A percentile compares a stretch with the other conserved stretches of the same genome.
phyloP scores from a whole-genome alignment of 2,329 filamentous ascomycete species.

The Beauveria scarabaeidicola region DNA sequence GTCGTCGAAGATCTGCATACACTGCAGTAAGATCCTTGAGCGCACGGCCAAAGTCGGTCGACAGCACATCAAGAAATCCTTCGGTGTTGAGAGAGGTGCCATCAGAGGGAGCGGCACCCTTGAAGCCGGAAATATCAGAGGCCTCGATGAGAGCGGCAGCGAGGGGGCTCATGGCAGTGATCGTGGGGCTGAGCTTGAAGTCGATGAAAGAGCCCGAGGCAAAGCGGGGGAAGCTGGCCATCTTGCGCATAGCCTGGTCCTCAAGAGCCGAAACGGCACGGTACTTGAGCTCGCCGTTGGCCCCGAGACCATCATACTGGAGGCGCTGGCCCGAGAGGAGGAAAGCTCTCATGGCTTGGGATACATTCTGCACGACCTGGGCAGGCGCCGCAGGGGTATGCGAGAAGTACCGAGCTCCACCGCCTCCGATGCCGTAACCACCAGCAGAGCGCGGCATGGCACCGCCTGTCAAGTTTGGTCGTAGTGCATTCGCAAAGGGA shows the following conservation, averaged over 20 bases:
- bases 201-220: slow-evolving; percentile 75
- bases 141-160: slow-evolving; percentile 43
- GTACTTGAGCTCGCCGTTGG: slow-evolving; percentile 70
- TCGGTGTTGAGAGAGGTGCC: slow-evolving; percentile 66
- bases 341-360: slow-evolving; percentile 83
- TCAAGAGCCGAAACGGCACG: slow-evolving; percentile 67
- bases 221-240: slow-evolving; percentile 49
- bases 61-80: slow-evolving; percentile 76
- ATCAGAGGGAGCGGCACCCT: slow-evolving; percentile 30
- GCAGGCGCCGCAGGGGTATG: slow-evolving; percentile 78
- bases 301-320: slow-evolving; percentile 70
- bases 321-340: slow-evolving; percentile 84
- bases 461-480: slow-evolving; percentile 86
- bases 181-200: slow-evolving; percentile 79
- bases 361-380: slow-evolving; percentile 93
- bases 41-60: slow-evolving; percentile 78
- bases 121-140: slow-evolving; percentile 35
- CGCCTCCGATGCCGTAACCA: slow-evolving; percentile 71
- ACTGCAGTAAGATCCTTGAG: slow-evolving; percentile 74
- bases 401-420: slow-evolving; percentile 80
- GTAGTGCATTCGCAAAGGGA: slow-evolving; percentile 80
- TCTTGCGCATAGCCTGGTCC: slow-evolving; percentile 60
- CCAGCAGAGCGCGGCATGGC: slow-evolving; percentile 76
- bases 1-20: slow-evolving; percentile 69
- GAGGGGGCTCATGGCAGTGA: slow-evolving; percentile 77